Evolutionary conservation across 768 basidiomycete species (phyloP), one percentile per base, ranked within the genome.

Genomic region (Coprinopsis cinerea): DNA sequence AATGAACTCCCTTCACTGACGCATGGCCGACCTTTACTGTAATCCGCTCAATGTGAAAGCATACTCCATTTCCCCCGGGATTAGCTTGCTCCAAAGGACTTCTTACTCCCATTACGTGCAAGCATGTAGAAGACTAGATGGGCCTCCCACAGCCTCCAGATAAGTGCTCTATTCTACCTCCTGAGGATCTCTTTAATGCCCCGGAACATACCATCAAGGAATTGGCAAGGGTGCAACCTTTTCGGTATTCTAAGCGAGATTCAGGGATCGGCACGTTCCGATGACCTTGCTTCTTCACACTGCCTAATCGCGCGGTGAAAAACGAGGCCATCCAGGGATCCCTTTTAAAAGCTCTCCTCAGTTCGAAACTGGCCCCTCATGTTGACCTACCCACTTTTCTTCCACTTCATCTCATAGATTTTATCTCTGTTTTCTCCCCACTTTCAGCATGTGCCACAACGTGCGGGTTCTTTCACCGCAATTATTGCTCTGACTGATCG

Each of bases 401-500:
- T 51, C 49, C 49, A 57, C 53, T 48, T 46, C 47, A 52, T 56
- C 56, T 56, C 54, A 48, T 55, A 55, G 45, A 53, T 49, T 53
- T 52, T 50, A 36, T 48, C 27, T 11, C 36, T 44, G 23, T 37
- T 41, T 37, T 34, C 41, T 47, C 47, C 32, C 37, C 37, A 39
- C 18, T 51, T 36, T 55, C 55, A 62, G 60, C 48, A 88, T 88
- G 86, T 88, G 86, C 64, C 77, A 85, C 67, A 87, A 88, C 65
- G 86, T 87, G 58, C 43, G 81, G 70, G 32, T 53, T 26, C 51
- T 37, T 32, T 55, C 41, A 26, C 28, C 25, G 3, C n/a, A n/a
- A 14, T 14, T 30, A 22, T 14, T 27, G 32, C n/a, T 23, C 26
- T 51, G 35, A n/a, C 42, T 43, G 23, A 25, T 26, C 41, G 18